Evolutionary conservation across 2,329 filamentous ascomycete species (phyloP), one percentile per base, ranked within the genome.

Genomic region (Calycina marina): DNA sequence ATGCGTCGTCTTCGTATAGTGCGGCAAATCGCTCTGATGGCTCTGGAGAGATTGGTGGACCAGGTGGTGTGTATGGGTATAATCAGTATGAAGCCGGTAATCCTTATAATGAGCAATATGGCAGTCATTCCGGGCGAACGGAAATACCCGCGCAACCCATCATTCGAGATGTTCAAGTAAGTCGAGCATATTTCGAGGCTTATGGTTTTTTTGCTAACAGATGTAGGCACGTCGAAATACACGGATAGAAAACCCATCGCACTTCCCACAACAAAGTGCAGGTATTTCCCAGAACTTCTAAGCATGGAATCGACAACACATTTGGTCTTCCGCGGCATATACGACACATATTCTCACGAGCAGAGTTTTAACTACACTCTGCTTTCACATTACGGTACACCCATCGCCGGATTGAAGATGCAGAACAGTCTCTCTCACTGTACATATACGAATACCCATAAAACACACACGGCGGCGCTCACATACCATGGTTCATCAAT

Each of bases 251-350:
- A 93, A 79, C 53, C 78, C 84, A 2, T 72, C 81, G 27, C 81
- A 90, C 40, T 92, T 82, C 49, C 86, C 88, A 8, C 83, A 92
- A 52, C 85, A 93, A 61, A 93, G 82, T 48, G 83, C 83, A 24
- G 90, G 90, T 37, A 94, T 98, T 49, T 82, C 90, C 18, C 90
- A 96, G 59, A 98, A 98, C 57, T 98, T 98, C 50, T 96, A 71
- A 45, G 36, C 31, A 17, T 22, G 8, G n/a, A 22, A 20, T 30
- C 30, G 22, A n/a, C 28, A 31, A 25, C 12, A 18, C 24, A 30
- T 40, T 24, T 35, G 30, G 40, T 43, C 42, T 40, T 31, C 43
- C 34, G 36, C 27, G 32, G 32, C 25, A 28, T 22, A 22, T 22
- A 22, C n/a, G n/a, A n/a, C n/a, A n/a, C n/a, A n/a, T n/a, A n/a